Conservation (phyloP, 1,139 yeast species). For the Hansenula sp. region DNA sequence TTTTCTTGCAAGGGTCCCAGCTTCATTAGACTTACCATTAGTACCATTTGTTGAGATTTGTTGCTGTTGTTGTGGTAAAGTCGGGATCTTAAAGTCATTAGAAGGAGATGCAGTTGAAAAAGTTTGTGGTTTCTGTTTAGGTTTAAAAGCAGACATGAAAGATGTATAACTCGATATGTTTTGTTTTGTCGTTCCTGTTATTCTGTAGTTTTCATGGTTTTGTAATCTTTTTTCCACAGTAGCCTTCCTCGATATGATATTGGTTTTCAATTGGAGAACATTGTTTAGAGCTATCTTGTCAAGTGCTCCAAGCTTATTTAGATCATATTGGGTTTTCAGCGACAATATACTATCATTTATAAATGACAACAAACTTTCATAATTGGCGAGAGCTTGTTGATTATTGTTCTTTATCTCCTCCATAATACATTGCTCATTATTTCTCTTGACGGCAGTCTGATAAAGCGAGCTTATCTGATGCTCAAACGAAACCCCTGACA, state of each 20-base stretch:
- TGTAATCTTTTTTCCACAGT: slow-evolving; percentile 9
- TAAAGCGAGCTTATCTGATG: slow-evolving; percentile 1
- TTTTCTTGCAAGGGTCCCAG: slow-evolving; percentile 6
- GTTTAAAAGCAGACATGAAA: slow-evolving; percentile 18
- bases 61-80: slow-evolving; percentile 1
- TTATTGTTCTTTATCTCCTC: slow-evolving; percentile 21
- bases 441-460: slow-evolving; percentile 4
- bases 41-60: background rate
- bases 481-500: background rate
- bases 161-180: slow-evolving; percentile 20
- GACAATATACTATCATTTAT: slow-evolving; percentile 7
- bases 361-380: slow-evolving; percentile 9
- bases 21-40: background rate
- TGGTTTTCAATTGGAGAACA: slow-evolving; percentile 12
- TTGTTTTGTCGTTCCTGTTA: slow-evolving; percentile 9
- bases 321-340: slow-evolving; percentile 4
- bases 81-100: slow-evolving; percentile 8
- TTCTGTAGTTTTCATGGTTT: slow-evolving; percentile 7
- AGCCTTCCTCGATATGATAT: slow-evolving; percentile 11
- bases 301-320: slow-evolving; percentile 3
- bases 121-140: background rate
- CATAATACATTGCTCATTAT: slow-evolving; percentile 13
- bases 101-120: background rate
- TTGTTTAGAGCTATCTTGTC: slow-evolving; percentile 14
- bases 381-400: slow-evolving; percentile 9